A percentile compares a stretch with the other conserved stretches of the same genome.
Conservation (phyloP, 345 rosid genomes). For the Eucalyptus grandis region DNA sequence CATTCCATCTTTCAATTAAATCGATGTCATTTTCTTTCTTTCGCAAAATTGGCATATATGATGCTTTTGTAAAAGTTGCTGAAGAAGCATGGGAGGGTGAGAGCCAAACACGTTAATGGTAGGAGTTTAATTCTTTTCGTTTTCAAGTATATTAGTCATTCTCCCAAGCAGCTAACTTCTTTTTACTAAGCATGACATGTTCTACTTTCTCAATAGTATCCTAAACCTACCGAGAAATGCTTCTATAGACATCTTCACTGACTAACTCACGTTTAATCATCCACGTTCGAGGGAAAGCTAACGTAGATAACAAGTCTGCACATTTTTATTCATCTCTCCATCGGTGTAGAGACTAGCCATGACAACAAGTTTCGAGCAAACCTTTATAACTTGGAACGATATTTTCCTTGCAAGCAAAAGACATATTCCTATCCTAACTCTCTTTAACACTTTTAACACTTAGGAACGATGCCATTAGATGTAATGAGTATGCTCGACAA, state of each 20-base stretch:
- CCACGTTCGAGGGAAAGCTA: not conserved
- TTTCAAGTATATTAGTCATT: not conserved
- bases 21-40: not conserved
- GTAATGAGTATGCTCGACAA: not conserved
- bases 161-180: not conserved
- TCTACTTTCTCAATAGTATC: not conserved
- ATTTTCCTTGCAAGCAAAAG: not conserved
- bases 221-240: not conserved
- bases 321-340: not conserved
- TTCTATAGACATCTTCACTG: not conserved
- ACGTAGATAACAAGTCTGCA: not conserved
- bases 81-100: not conserved
- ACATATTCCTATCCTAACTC: not conserved
- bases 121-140: not conserved
- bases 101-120: not conserved
- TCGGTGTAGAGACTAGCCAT: not conserved
- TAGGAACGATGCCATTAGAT: not conserved
- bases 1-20: fast-evolving
- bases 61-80: not conserved
- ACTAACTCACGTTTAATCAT: not conserved
- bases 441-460: not conserved
- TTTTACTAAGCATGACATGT: not conserved
- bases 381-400: not conserved
- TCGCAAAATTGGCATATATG: fast-evolving
- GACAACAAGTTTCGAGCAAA: not conserved